Evolutionary conservation across 176 grass and related monocot genomes (phyloP).

Genomic region (Oryza coarctata): DNA sequence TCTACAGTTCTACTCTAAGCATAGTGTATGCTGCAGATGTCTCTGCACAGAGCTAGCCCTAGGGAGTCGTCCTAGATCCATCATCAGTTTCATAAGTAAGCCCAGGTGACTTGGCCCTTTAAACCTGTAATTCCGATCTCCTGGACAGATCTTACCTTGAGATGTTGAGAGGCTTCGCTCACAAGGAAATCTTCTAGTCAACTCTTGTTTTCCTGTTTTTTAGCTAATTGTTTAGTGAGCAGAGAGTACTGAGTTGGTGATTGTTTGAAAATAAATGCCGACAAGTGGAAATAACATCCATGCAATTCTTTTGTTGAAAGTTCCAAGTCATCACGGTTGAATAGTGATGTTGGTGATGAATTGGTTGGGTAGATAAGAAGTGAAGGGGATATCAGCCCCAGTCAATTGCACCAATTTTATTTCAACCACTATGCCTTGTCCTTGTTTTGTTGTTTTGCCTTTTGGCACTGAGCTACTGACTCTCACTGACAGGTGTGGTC

Average conservation of each 20-base stretch:
- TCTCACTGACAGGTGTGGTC: background rate
- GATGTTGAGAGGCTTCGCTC: conserved; percentile 21
- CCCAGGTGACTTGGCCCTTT: conserved; percentile 5
- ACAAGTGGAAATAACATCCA: background rate
- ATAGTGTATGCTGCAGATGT: conserved; percentile 1
- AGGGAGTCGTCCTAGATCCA: background rate
- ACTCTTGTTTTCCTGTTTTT: conserved; percentile 2
- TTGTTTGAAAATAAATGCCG: conserved; percentile 35
- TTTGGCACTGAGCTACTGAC: background rate
- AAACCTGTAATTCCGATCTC: conserved; percentile 13
- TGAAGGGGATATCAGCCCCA: background rate
- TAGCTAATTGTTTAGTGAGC: conserved; percentile 1
- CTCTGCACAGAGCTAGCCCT: conserved; percentile 25
- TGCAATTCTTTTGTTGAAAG: background rate
- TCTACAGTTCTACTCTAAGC: background rate
- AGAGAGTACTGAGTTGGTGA: conserved; percentile 24
- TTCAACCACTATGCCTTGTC: background rate
- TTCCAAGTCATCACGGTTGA: background rate
- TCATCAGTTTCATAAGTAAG: conserved; percentile 35
- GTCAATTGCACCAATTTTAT: conserved; percentile 6
- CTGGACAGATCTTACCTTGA: conserved; percentile 18
- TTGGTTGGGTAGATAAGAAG: conserved; percentile 35
- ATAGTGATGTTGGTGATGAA: conserved; percentile 13
- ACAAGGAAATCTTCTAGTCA: conserved; percentile 17
- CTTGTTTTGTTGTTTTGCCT: background rate